Percentiles rank a stretch among this genome's conserved stretches.
Conservation (phyloP, 202 grass and related monocot genomes). For the Bolboschoenoplectus hybrid region DNA sequence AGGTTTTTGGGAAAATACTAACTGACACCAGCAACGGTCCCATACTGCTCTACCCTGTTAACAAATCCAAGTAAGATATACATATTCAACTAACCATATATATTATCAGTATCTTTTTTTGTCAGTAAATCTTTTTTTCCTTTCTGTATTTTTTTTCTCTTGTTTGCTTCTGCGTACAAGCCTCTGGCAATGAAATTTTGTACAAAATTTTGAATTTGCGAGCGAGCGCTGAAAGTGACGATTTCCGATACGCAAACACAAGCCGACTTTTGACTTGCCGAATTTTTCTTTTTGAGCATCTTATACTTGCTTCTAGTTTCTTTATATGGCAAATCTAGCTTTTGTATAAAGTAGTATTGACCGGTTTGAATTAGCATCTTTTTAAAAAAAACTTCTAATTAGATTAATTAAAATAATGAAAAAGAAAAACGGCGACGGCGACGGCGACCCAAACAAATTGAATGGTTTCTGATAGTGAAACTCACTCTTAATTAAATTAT, state of each 20-base stretch:
- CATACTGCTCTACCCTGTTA: conserved; percentile 92
- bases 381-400: conserved; percentile 7
- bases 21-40: conserved; percentile 83
- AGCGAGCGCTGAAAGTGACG: not conserved
- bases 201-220: not conserved
- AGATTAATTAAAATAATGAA: not conserved
- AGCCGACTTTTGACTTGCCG: conserved; percentile 28
- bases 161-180: conserved; percentile 21
- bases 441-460: not conserved
- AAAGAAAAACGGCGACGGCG: not conserved
- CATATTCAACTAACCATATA: not conserved
- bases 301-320: not conserved
- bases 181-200: not conserved
- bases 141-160: not conserved
- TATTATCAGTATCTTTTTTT: not conserved
- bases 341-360: conserved; percentile 23
- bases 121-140: not conserved
- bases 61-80: conserved; percentile 72
- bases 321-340: conserved; percentile 11
- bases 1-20: conserved; percentile 93
- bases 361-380: conserved; percentile 1
- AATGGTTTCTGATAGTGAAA: conserved; percentile 24
- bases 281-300: not conserved
- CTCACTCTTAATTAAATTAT: not conserved
- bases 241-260: not conserved